Conservation (phyloP, 2,329 filamentous ascomycete species). For the Huntiella omanensis region DNA sequence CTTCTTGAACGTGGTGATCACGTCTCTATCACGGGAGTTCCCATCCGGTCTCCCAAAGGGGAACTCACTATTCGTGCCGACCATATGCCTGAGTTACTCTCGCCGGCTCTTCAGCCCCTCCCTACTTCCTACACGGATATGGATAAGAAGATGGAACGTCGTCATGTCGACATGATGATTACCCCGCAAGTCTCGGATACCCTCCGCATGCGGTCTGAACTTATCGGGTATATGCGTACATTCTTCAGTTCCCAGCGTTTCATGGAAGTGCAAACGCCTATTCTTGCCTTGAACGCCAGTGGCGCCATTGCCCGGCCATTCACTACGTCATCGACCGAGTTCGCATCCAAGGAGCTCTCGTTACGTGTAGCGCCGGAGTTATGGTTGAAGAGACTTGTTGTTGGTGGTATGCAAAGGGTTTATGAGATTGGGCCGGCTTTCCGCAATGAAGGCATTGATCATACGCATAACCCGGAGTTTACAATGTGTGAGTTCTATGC, state of each 20-base stretch:
- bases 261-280: conserved; percentile 77
- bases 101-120: conserved; percentile 62
- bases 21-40: conserved; percentile 52
- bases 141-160: conserved; percentile 54
- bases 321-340: conserved; percentile 57
- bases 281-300: conserved; percentile 65
- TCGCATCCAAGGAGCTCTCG: conserved; percentile 50
- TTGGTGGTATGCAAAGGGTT: conserved; percentile 72
- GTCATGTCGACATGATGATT: conserved; percentile 74
- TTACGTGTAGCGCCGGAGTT: conserved; percentile 85
- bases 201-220: conserved; percentile 52
- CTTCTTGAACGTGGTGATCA: conserved; percentile 66
- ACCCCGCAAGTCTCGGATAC: conserved; percentile 49
- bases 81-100: conserved; percentile 49
- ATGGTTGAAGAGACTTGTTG: conserved; percentile 79
- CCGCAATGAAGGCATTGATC: conserved; percentile 80
- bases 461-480: conserved; percentile 92
- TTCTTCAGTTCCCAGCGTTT: conserved; percentile 57
- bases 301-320: conserved; percentile 81
- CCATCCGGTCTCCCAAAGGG: conserved; percentile 51
- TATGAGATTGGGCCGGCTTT: conserved; percentile 91
- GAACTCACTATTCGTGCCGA: conserved; percentile 56
- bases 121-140: conserved; percentile 51
- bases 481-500: conserved; percentile 96
- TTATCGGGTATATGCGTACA: conserved; percentile 55